Evolutionary conservation across 306 rosid genomes (phyloP), one percentile per base, ranked within the genome.

Genomic region (Lupinus albus): DNA sequence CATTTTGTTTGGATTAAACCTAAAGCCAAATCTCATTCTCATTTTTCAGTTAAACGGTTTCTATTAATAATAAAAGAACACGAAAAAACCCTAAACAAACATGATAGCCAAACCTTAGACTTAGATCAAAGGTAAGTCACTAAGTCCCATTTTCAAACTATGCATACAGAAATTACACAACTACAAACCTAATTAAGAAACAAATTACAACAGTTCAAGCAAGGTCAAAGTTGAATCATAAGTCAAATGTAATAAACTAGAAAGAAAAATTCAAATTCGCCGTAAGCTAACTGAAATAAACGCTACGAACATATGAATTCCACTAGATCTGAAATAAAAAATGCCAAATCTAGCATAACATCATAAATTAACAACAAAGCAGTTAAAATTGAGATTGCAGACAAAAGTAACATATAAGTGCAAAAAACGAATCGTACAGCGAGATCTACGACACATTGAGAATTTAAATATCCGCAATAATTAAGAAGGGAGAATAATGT

Each of bases 281-380:
- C 17, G 52, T 7, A 36, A 25, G 50, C 30, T 2, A 67, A 46
- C 36, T 11, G 16, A 41, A 36, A 56, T 3, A n/a, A 60, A 9
- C 16, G 16, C 3, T 5, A 46, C 10, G 13, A 75, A 14, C 46
- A 67, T 32, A 11, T 0, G 36, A 53, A 57, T 35, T 33, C 8
- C 4, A 38, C 63, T 14, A 73, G 82, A 81, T 81, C 85, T 77
- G 59, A 59, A 54, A 50, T 4, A 20, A 36, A 1, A 8, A 36
- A 36, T 7, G 42, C 42, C 2, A 8, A 33, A 33, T 33, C 38
- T 33, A 7, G 3, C 38, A 33, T 33, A 33, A 33, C 38, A 33
- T 7, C 8, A 33, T 7, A 6, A 33, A 33, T 33, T 33, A 33
- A 33, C 8, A 33, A 33, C 7, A 33, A 7, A 33, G 38, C 38